Evolutionary conservation across 2,329 filamentous ascomycete genomes (phyloP), one percentile per base, ranked within the genome.

Genomic region (Gliomastix tumulicola): DNA sequence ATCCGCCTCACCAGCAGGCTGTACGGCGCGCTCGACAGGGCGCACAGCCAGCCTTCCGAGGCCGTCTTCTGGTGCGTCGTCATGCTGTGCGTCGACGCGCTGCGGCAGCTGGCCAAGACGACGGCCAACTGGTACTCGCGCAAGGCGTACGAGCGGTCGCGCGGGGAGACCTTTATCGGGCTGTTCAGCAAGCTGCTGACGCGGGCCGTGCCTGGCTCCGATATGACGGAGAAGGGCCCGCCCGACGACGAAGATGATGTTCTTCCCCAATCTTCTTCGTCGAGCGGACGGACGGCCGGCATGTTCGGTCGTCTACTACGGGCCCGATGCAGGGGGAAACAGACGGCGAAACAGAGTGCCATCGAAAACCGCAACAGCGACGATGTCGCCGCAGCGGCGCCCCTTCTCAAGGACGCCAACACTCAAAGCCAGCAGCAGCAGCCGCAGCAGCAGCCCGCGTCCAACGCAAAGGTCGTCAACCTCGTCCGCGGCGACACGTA

Each of bases 391-490:
- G 7, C 13, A n/a, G 27, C 27, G 17, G 18, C 16, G 15, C 16
- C 32, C 6, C 20, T 21, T 12, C 7, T 21, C 3, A n/a, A n/a
- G n/a, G n/a, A n/a, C n/a, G n/a, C n/a, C n/a, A n/a, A n/a, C n/a
- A n/a, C n/a, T n/a, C n/a, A n/a, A n/a, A n/a, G n/a, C n/a, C n/a
- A n/a, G n/a, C n/a, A 6, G 13, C n/a, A 30, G 3, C 13, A 28
- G 23, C 21, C 23, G 23, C 34, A 40, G 33, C 4, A 59, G 55
- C 28, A 53, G 51, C 75, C 83, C 3, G 87, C 88, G 0, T 88
- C 85, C 0, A 90, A 89, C 60, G 88, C 88, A 7, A 94, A 94
- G 53, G 92, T 95, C 35, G 73, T 95, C 42, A 95, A 94, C 49
- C 61, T 95, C 3, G 84, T 94, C 68, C 80, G 87, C 34, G 79